A percentile compares a stretch with the other conserved stretches of the same genome.
phyloP scores from a whole-genome alignment of 805 yeast species.

The Candida berthetii region DNA sequence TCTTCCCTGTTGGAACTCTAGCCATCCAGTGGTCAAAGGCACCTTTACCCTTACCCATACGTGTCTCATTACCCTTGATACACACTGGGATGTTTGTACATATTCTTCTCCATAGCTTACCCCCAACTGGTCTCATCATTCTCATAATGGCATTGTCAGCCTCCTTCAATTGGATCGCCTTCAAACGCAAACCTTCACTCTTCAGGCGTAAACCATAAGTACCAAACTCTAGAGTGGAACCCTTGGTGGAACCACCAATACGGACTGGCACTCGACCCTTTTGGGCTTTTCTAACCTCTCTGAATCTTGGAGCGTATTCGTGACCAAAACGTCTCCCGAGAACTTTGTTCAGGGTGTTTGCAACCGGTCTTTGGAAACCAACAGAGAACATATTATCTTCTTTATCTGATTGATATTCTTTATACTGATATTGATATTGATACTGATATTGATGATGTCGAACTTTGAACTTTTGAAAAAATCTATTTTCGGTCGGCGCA shows the following conservation, averaged over 20 bases:
- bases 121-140: constrained; percentile 73
- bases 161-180: constrained; percentile 84
- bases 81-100: constrained; percentile 87
- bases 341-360: neutral
- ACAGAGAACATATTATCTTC: neutral
- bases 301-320: constrained; percentile 22
- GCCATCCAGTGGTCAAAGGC: constrained; percentile 96
- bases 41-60: constrained; percentile 99
- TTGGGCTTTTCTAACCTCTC: constrained; percentile 56
- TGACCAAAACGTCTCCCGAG: constrained; percentile 21
- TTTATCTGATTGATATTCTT: too few species aligned
- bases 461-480: too few species aligned
- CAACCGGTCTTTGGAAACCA: neutral
- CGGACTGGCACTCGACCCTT: constrained; percentile 94
- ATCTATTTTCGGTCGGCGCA: too few species aligned
- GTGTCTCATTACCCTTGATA: constrained; percentile 95
- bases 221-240: constrained; percentile 78
- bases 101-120: constrained; percentile 72
- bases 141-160: constrained; percentile 86
- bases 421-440: too few species aligned
- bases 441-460: too few species aligned
- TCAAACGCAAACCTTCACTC: constrained; percentile 79
- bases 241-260: constrained; percentile 90
- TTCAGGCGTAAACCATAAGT: constrained; percentile 80
- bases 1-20: constrained; percentile 93